Conservation (phyloP, 164 flowering plant species). For the Berberis vulgaris region DNA sequence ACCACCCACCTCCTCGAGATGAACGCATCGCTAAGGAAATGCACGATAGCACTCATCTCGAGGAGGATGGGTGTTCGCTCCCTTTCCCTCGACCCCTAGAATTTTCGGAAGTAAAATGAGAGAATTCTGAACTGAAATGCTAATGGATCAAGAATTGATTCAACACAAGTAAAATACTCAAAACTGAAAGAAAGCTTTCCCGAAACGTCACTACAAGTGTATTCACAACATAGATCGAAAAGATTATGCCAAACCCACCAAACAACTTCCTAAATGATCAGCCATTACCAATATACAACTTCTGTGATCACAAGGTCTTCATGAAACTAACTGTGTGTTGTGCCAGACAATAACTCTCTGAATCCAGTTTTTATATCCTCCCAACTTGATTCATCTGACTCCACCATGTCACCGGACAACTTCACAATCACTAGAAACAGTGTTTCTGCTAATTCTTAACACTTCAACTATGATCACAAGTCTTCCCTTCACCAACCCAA, state of each 20-base stretch:
- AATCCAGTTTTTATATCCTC: constrained; percentile 29
- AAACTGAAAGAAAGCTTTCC: neutral
- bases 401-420: constrained; percentile 20
- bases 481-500: constrained; percentile 33
- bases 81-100: neutral
- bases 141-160: neutral
- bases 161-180: no score
- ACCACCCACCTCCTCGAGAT: no score
- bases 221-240: neutral
- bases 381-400: constrained; percentile 33
- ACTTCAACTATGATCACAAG: constrained; percentile 25
- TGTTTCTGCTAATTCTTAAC: constrained; percentile 20
- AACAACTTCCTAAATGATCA: constrained; percentile 3
- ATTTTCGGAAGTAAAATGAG: no score
- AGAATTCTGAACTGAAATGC: neutral
- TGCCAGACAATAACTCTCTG: constrained; percentile 28
- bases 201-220: neutral
- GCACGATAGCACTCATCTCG: no score
- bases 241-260: neutral
- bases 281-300: neutral
- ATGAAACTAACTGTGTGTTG: neutral
- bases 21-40: no score
- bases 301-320: neutral
- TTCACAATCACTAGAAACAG: constrained; percentile 36
- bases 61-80: neutral